Base-by-base conservation (phyloP, 805 yeast species). In the Starmerella floricola region DNA sequence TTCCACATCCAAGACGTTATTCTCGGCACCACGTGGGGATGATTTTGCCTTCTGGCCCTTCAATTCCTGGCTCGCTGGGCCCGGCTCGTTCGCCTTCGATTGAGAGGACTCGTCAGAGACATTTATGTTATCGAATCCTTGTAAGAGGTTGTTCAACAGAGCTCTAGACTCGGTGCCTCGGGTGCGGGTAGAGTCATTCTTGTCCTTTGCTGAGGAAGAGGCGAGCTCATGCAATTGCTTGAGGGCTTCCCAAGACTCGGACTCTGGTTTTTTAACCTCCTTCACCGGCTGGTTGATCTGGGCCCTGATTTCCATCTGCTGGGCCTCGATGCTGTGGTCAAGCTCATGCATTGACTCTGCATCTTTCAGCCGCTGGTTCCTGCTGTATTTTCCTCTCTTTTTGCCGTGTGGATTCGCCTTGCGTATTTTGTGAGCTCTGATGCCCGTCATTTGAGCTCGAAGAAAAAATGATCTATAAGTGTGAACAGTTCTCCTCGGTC, bases 281-380 rank as follows among this genome's bases (percentile, higher is more conserved):
- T 31, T 8, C 8, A 10, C 5, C 17, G 19, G 23, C 13, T 33
- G 30, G 4, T 36, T 21, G 6, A 18, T 13, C 17, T 36, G 35
- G 8, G 18, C 40, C n/a, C 40, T 6, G 10, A 18, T 23, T 6
- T 8, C 15, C 27, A 27, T 30, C 31, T 34, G 38, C 5, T 37
- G 45, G n/a, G 21, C 42, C 8, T 20, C 26, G 13, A 36, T 29
- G 4, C 30, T 12, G 4, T 24, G 20, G 16, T 41, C 41, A 5
- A 45, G 33, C 3, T 31, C 35, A 17, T 3, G n/a, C 29, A 34
- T 19, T 19, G 42, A 32, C 11, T 23, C 17, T 15, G 33, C 36
- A 28, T 45, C 48, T 34, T 38, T 32, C 24, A 18, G 19, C 27
- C 36, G 24, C 35, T 40, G 48, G 10, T 26, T 15, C 32, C 19